Base-by-base conservation (phyloP, 176 grass and related monocot species). In the Phoenix dactylifera region DNA sequence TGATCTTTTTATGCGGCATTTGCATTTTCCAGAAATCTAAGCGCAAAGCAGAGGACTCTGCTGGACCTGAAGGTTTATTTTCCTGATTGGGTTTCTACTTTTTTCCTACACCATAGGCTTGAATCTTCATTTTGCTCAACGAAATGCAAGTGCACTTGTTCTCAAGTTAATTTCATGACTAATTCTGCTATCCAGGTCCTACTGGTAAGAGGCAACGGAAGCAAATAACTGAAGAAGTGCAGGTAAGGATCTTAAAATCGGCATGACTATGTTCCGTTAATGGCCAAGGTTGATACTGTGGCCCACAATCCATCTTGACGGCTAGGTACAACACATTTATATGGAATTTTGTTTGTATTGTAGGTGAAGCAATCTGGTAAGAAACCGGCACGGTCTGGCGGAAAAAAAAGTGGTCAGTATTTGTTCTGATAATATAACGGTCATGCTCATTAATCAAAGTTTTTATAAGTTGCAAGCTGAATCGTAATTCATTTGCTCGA, bases 401-500 rank as follows among this genome's bases (percentile, higher is more conserved):
- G 62, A 66, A 82, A 74, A 76, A 95, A 70, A 65, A 84, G 72
- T 72, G 78, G 92, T 97, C 77, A 70, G 57, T 80, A 25, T 59
- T 16, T 16, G 4, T 12, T 26, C 24, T 28, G 5, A 26, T 26
- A 17, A 26, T 30, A 26, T 26, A 17, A 26, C 16, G 17, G 14
- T 5, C 17, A 24, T 24, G 22, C 26, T 16, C 2, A 18, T 55
- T 35, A 55, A 19, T 56, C 32, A 4, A 44, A 35, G 18, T 1
- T 20, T 24, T 68, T 23, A 18, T 15, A 30, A 39, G 1, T 55
- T 55, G 18, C 51, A 44, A 55, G 53, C 30, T 53, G 19, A 52
- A 51, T 20, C 28, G 4, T 39, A 9, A 22, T 16, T 28, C 52
- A 30, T 35, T 39, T 22, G n/a, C 29, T 39, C 22, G n/a, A 18